phyloP scores from a whole-genome alignment of 202 grass and related monocot species.

The Digitaria exilis region DNA sequence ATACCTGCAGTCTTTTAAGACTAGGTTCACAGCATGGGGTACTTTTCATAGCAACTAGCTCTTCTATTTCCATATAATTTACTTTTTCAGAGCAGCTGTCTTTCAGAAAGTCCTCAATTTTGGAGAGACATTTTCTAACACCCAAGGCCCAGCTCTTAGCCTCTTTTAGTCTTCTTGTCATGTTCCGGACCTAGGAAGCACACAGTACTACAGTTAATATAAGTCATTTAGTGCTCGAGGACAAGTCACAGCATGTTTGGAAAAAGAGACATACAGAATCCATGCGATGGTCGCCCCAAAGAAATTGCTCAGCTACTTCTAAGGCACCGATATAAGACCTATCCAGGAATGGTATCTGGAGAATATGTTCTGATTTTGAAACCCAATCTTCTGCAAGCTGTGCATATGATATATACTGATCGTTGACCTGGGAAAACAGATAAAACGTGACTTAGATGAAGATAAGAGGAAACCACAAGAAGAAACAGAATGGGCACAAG shows the following conservation, averaged over 20 bases:
- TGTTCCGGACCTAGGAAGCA: constrained; percentile 67
- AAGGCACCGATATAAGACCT: constrained; percentile 66
- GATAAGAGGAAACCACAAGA: constrained; percentile 22
- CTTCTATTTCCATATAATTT: constrained; percentile 63
- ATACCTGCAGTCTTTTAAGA: constrained; percentile 69
- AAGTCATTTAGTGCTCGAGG: constrained; percentile 26
- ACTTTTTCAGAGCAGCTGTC: constrained; percentile 58
- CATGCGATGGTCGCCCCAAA: constrained; percentile 88
- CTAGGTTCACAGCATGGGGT: constrained; percentile 51
- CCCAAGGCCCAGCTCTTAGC: constrained; percentile 66
- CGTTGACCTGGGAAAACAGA: constrained; percentile 64
- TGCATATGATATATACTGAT: constrained; percentile 50
- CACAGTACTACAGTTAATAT: constrained; percentile 36
- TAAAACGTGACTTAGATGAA: constrained; percentile 12
- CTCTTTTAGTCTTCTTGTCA: constrained; percentile 62
- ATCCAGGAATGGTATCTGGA: constrained; percentile 67
- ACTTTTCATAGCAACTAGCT: constrained; percentile 59
- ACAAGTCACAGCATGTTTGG: constrained; percentile 37
- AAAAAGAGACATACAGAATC: constrained; percentile 75
- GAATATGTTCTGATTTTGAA: constrained; percentile 67
- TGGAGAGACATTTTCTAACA: constrained; percentile 59
- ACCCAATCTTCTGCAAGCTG: constrained; percentile 90
- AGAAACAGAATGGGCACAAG: constrained; percentile 18
- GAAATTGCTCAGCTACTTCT: constrained; percentile 78
- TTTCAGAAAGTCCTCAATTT: constrained; percentile 55